Base-by-base conservation (phyloP, 179 eudicot species). In the Spinacia oleracea region DNA sequence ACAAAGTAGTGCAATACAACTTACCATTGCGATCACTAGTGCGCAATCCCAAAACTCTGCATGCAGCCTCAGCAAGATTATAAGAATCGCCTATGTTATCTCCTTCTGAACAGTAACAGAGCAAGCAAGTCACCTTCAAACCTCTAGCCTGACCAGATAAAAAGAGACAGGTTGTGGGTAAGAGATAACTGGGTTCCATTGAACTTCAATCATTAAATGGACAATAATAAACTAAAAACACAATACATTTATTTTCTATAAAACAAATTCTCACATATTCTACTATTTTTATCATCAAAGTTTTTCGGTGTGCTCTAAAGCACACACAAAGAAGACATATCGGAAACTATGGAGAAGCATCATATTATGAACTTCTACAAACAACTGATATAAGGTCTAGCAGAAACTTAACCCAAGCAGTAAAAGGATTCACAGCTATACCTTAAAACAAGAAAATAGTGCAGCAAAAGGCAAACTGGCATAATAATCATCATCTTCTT, bases 381-480 rank as follows among this genome's bases (percentile, higher is more conserved):
- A 45, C 29, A 69, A 40, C 34, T 10, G 18, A 42, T 27, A 31
- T 23, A 46, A 45, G 21, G 21, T 70, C 73, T 14, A 5, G 45
- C n/a, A 27, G 18, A 31, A 48, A 6, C 29, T 59, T 4, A 29
- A 48, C 18, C 45, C 40, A 6, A 9, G 51, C 53, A 63, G 66
- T 45, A 73, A 25, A 46, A 18, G 35, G 77, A 73, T 66, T 45
- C 21, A 58, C 63, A 23, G 16, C 48, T 32, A 9, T 78, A 93
- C 98, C 98, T 93, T 95, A 59, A 95, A 88, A 89, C 90, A 92
- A 83, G 98, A 88, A 89, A 93, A 96, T 25, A 96, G 78, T 45
- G 99, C 94, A 74, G 99, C 94, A 79, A 91, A 92, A 81, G 99
- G 99, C 85, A 93, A 87, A 86, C 93, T 96, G n/a, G 99, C 90